Percentiles rank a stretch among this genome's conserved stretches.
Conservation (phyloP, 805 yeast species). For the Vanderwaltozyma verrucispora region DNA sequence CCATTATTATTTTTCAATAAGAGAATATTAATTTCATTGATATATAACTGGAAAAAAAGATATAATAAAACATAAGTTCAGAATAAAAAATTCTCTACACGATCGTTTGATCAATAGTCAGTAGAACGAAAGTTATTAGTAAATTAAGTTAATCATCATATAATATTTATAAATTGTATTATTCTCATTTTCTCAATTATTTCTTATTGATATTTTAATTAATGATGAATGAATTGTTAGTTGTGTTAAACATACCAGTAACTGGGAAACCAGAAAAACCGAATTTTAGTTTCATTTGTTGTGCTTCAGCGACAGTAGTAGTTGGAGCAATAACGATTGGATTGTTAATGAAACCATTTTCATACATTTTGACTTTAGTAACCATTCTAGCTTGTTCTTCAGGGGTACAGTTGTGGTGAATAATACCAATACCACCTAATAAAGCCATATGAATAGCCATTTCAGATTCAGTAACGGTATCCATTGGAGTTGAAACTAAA, state of each 20-base stretch:
- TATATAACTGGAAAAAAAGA: too few species aligned
- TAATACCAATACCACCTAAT: slow-evolving; percentile 96
- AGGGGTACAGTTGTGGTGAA: slow-evolving; percentile 93
- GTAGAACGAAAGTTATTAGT: slow-evolving; percentile 98
- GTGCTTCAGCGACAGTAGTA: slow-evolving; percentile 72
- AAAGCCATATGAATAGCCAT: slow-evolving; percentile 99
- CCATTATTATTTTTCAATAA: too few species aligned
- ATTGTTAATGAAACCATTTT: slow-evolving; percentile 93
- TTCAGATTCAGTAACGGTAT: slow-evolving; percentile 92
- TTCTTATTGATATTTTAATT: too few species aligned
- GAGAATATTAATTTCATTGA: not conserved
- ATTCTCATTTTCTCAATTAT: too few species aligned
- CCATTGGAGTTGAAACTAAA: slow-evolving; percentile 98
- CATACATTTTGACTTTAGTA: slow-evolving; percentile 88
- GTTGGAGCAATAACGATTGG: slow-evolving; percentile 79
- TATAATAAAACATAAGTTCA: slow-evolving; percentile 19
- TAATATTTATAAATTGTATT: too few species aligned
- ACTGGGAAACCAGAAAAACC: slow-evolving; percentile 99
- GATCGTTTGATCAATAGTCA: slow-evolving; percentile 94
- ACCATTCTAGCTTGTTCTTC: slow-evolving; percentile 99
- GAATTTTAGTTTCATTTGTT: slow-evolving; percentile 51
- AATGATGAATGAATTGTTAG: too few species aligned
- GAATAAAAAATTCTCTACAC: slow-evolving; percentile 62
- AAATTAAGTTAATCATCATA: slow-evolving; percentile 43
- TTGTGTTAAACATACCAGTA: slow-evolving; percentile 85